Percentiles rank a stretch among this genome's conserved stretches.
Evolutionary conservation across 805 yeast genomes (phyloP).

Genomic region (Schwanniomyces vanrijiae): DNA sequence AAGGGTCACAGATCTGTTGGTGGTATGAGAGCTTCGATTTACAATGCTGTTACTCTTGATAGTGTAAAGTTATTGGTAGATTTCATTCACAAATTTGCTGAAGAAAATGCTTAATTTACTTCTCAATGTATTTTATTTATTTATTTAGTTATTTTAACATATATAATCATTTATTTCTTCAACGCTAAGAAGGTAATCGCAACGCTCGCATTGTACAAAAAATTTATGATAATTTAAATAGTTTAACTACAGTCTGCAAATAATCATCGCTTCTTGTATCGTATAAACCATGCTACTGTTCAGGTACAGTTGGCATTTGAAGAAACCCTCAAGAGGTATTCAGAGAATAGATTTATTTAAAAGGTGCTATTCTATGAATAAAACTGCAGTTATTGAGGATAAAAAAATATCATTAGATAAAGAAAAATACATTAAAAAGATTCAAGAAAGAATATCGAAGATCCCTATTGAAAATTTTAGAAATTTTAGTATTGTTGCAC

Average conservation of each 20-base stretch:
- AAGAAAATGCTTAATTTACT: constrained; percentile 20
- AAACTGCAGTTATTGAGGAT: constrained; percentile 15
- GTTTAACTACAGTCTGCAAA: background rate
- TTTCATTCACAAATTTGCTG: constrained; percentile 62
- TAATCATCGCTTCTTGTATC: background rate
- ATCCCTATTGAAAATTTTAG: constrained; percentile 84
- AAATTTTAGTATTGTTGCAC: constrained; percentile 94
- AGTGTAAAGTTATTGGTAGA: constrained; percentile 58
- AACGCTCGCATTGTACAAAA: background rate
- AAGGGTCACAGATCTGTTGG: constrained; percentile 98
- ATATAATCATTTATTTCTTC: too few relatives aligned
- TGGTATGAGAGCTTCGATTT: constrained; percentile 91
- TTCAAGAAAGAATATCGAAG: constrained; percentile 61
- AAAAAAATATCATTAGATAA: constrained; percentile 27
- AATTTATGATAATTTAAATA: background rate
- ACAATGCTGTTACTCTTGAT: constrained; percentile 76
- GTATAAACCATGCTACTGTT: background rate
- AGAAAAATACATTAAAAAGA: constrained; percentile 29
- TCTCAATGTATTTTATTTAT: background rate
- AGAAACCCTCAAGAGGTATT: background rate
- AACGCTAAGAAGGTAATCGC: too few relatives aligned
- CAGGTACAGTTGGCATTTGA: background rate
- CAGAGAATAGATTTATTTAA: background rate
- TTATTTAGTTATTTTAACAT: background rate
- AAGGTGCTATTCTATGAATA: constrained; percentile 2